These are phyloP conservation scores for Neohortaea acidophila DNA, from an alignment of 495 filamentous ascomycete genomes.

Conservation along the genomic window DNA sequence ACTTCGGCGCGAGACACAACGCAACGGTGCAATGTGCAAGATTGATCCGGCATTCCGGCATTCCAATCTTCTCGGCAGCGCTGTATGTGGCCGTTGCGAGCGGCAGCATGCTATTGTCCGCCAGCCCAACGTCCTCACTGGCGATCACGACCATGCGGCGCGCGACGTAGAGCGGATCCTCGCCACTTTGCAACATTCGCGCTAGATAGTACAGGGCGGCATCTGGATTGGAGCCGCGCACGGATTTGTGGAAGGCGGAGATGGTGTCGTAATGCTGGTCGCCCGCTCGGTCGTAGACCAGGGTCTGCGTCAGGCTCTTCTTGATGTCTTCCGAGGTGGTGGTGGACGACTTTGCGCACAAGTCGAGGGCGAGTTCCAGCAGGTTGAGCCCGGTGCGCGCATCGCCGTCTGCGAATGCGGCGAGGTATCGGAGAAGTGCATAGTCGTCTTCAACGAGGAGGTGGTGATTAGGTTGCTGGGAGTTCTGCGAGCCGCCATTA, in stretches of 20 bases:
- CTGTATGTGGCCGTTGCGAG: slow-evolving; percentile 73
- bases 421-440: slow-evolving; percentile 55
- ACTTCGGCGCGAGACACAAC: slow-evolving; percentile 68
- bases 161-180: slow-evolving; percentile 86
- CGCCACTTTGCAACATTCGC: slow-evolving; percentile 90
- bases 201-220: slow-evolving; percentile 85
- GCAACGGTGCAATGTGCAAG: slow-evolving; percentile 78
- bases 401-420: slow-evolving; percentile 78
- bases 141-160: slow-evolving; percentile 82
- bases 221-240: slow-evolving; percentile 74
- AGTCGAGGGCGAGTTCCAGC: slow-evolving; percentile 65
- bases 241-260: slow-evolving; percentile 89
- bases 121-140: slow-evolving; percentile 81
- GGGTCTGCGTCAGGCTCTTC: slow-evolving; percentile 63
- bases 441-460: slow-evolving; percentile 53
- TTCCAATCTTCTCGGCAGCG: slow-evolving; percentile 76
- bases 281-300: slow-evolving; percentile 87
- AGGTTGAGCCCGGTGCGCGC: slow-evolving; percentile 86
- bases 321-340: slow-evolving; percentile 57
- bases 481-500: background rate
- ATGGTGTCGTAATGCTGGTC: slow-evolving; percentile 96
- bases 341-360: slow-evolving; percentile 34
- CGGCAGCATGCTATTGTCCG: slow-evolving; percentile 70
- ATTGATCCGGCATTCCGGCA: slow-evolving; percentile 89
- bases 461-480: slow-evolving; percentile 26